Base-by-base conservation (phyloP, 2,329 filamentous ascomycete species). In the Colletotrichum orchidophilum region DNA sequence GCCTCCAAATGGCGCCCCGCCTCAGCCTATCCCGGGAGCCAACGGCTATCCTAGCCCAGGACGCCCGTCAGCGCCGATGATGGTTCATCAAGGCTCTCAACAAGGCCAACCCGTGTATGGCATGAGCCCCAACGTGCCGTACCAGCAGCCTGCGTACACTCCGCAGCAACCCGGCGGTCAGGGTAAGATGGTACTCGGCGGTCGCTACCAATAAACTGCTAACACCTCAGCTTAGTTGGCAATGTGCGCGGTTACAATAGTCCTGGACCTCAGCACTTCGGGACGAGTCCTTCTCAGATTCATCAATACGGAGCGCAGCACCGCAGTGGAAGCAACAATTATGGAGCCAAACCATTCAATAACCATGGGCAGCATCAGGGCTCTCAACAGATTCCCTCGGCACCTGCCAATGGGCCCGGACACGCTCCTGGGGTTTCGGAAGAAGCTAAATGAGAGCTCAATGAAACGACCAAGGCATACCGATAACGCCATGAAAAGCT, bases 81-180 rank as follows among this genome's bases (percentile, higher is more conserved):
- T 98, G 96, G 93, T 92, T 77, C 95, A 95, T 75, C 94, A 97
- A 83, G 94, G 94, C 66, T 98, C 95, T 31, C 96, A 98, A 78
- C 95, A 97, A 80, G 95, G 95, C 50, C 94, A 97, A 79, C 90
- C 84, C 77, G 90, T 86, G 83, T 95, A 88, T 85, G 93, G 89
- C 74, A 94, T 95, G 91, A 93, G 91, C 76, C 92, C 92, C 53
- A 91, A 87, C 63, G 87, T 92, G 81, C 92, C 92, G 78, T 94
- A 92, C 78, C 92, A 91, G 77, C 93, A 94, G 78, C 92, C 93
- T 46, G 89, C 90, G 63, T 95, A 92, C 81, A 85, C 87, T 70
- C 89, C 90, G 35, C 93, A 93, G 75, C 93, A 93, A 75, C 88
- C 89, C 57, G 80, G 76, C 74, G 90, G 88, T 76, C 92, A 93